These are phyloP conservation scores for Nannochloris sp. DNA, from an alignment of 139 green algal species.

Conservation along the genomic window DNA sequence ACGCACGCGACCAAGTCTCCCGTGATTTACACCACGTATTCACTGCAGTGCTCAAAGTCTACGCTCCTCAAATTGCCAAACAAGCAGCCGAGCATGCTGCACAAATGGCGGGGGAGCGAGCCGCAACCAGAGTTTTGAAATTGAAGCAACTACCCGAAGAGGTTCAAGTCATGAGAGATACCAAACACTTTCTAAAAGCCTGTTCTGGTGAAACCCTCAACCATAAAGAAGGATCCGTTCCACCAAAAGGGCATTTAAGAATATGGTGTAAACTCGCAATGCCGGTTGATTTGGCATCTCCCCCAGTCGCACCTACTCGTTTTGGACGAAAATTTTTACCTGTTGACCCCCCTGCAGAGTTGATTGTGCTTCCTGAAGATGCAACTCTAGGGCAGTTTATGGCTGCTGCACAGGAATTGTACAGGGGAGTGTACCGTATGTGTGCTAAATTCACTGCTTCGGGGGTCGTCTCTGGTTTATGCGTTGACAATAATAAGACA, in stretches of 20 bases:
- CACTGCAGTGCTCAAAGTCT: constrained; percentile 49
- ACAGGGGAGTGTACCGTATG: constrained; percentile 64
- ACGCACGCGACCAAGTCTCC: constrained; percentile 43
- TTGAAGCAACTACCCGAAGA: constrained; percentile 3
- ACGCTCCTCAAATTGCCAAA: constrained; percentile 15
- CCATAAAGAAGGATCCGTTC: no score
- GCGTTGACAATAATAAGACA: background rate
- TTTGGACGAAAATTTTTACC: background rate
- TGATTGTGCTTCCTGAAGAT: constrained; percentile 33
- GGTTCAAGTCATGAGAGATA: constrained; percentile 56
- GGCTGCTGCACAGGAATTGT: constrained; percentile 23
- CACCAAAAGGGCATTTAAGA: background rate
- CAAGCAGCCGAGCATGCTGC: background rate
- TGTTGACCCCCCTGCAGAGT: constrained; percentile 36
- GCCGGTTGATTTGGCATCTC: background rate
- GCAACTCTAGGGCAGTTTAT: constrained; percentile 41
- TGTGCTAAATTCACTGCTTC: constrained; percentile 30
- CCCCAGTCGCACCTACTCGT: background rate
- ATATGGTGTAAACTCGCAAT: constrained; percentile 2
- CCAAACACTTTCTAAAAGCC: constrained; percentile 84
- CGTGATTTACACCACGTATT: constrained; percentile 59
- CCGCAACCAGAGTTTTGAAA: constrained; percentile 4
- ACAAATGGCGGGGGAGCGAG: constrained; percentile 1
- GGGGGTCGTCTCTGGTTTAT: constrained; percentile 14
- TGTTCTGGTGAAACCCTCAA: constrained; percentile 46